Conservation (phyloP, 805 yeast species). For the Wickerhamomyces ciferrii region DNA sequence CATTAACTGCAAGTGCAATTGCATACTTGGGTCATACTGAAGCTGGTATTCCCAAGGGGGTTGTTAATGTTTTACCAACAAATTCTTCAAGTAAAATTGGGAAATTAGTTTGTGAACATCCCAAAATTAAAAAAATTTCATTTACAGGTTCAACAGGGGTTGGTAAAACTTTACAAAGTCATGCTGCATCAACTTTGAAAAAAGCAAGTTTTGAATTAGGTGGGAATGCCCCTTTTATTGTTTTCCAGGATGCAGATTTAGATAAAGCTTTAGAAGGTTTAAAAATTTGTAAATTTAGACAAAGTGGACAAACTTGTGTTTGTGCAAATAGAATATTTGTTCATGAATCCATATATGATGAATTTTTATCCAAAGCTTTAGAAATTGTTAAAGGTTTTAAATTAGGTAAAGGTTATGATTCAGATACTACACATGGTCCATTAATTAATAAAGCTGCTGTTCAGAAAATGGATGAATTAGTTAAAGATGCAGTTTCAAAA, state of each 20-base stretch:
- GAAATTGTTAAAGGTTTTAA: slow-evolving; percentile 37
- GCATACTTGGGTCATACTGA: slow-evolving; percentile 47
- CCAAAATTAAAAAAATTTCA: slow-evolving; percentile 57
- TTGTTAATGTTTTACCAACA: slow-evolving; percentile 52
- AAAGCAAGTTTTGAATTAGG: slow-evolving; percentile 73
- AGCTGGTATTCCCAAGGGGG: slow-evolving; percentile 73
- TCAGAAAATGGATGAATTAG: slow-evolving; percentile 54
- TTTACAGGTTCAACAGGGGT: slow-evolving; percentile 78
- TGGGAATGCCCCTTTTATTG: slow-evolving; percentile 77
- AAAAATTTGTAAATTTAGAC: slow-evolving; percentile 63
- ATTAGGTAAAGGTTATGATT: slow-evolving; percentile 60
- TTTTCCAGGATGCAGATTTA: slow-evolving; percentile 68
- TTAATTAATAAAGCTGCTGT: slow-evolving; percentile 60
- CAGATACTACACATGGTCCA: slow-evolving; percentile 70
- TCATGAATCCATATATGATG: slow-evolving; percentile 60
- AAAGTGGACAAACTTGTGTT: slow-evolving; percentile 78
- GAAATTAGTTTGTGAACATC: slow-evolving; percentile 48
- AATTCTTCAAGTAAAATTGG: slow-evolving; percentile 45
- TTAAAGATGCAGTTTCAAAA: slow-evolving; percentile 57
- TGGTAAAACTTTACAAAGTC: slow-evolving; percentile 62
- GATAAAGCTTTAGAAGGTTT: slow-evolving; percentile 65
- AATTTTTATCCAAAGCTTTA: slow-evolving; percentile 45
- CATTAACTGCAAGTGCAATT: slow-evolving; percentile 65
- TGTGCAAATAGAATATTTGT: slow-evolving; percentile 71
- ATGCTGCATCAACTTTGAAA: slow-evolving; percentile 56